Conservation (phyloP, 1,139 yeast species). For the Groenewaldozyma auringiensis region DNA sequence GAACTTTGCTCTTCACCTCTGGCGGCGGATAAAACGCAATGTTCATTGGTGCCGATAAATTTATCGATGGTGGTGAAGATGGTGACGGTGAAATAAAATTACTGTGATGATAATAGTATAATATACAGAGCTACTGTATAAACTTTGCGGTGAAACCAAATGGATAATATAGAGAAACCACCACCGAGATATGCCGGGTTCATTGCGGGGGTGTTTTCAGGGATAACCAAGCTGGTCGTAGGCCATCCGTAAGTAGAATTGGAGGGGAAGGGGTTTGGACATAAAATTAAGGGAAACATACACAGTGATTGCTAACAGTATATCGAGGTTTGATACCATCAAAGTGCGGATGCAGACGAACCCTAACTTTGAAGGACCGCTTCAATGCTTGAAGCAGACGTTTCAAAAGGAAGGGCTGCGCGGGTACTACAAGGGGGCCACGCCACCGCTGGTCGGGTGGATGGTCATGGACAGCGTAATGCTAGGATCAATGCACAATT, state of each 20-base stretch:
- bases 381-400: constrained; percentile 72
- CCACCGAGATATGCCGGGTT: constrained; percentile 44
- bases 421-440: constrained; percentile 82
- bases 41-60: too few species aligned
- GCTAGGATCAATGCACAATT: constrained; percentile 78
- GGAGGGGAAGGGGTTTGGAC: neutral
- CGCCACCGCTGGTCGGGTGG: constrained; percentile 92
- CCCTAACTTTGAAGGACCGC: constrained; percentile 64
- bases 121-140: too few species aligned
- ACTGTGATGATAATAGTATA: too few species aligned
- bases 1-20: constrained; percentile 12
- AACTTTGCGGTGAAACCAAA: too few species aligned
- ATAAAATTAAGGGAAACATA: too few species aligned
- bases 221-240: constrained; percentile 77
- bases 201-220: constrained; percentile 81
- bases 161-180: neutral
- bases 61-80: too few species aligned
- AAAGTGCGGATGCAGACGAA: constrained; percentile 91
- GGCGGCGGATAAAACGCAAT: constrained; percentile 14
- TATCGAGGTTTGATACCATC: constrained; percentile 58
- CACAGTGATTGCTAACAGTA: neutral
- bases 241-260: constrained; percentile 57
- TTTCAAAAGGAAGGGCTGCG: constrained; percentile 61
- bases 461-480: constrained; percentile 78
- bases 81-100: too few species aligned